Base-by-base conservation (phyloP, 306 rosid genomes). In the Begonia loranthoides region DNA sequence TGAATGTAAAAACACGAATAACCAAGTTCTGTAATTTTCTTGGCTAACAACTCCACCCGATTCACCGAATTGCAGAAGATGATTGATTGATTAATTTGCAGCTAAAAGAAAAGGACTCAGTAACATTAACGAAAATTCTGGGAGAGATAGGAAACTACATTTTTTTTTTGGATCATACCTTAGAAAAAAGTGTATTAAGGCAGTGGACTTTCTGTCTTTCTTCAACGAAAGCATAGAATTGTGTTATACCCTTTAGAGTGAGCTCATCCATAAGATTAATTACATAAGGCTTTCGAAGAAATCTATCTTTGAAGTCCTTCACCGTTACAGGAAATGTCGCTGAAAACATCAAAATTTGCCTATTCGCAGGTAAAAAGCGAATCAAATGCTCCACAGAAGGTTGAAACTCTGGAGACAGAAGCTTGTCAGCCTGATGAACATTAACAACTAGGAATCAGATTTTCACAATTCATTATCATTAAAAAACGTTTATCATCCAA, bases 201-300 rank as follows among this genome's bases (percentile, higher is more conserved):
- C 99, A 89, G 76, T 89, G 97, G 41, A 89, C 95, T 78, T 89
- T 89, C 79, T 89, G 95, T 52, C 97, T 73, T 73, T 90, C 99
- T 67, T 90, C 95, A 38, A 90, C 99, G 40, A 90, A 90, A 40
- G 99, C 99, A 75, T 86, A 90, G 62, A 49, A 90, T 66, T 90
- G 99, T 3, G 99, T 86, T 38, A 90, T 90, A 78, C 99, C 99
- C 84, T 90, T 90, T 52, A 90, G 62, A 14, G 99, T 90, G 44
- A 90, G 94, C 79, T 90, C 99, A 49, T 90, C 99, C 99, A 92
- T 92, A 63, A 92, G 90, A 73, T 92, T 92, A 75, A 86, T 86
- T 51, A 92, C 61, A 41, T 86, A 92, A 1, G 99, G 82, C 56
- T 75, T 92, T 2, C 62, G 79, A 63, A 89, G 90, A 76, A 67